Percentiles rank a stretch among this genome's conserved stretches.
Evolutionary conservation across 352 stramenopile genomes (phyloP).

Genomic region (Phytophthora sansomeana): DNA sequence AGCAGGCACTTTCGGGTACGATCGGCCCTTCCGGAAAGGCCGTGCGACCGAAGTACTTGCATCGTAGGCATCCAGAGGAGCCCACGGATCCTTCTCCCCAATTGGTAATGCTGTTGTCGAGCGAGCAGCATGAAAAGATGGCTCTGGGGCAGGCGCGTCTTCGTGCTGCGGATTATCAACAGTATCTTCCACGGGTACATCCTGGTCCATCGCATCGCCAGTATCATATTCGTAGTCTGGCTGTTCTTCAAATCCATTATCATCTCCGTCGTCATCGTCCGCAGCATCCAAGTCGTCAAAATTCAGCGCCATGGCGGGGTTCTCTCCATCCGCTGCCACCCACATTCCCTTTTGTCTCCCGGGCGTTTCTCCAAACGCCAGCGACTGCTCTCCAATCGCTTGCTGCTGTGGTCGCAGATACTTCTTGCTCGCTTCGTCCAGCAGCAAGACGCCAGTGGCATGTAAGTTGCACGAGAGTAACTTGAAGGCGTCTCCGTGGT

Average conservation of each 20-base stretch:
- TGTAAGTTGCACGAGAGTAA: constrained; percentile 83
- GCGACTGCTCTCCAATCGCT: constrained; percentile 13
- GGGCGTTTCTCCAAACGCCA: constrained; percentile 39
- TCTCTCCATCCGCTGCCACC: constrained; percentile 25
- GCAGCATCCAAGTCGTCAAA: constrained; percentile 54
- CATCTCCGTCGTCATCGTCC: constrained; percentile 31
- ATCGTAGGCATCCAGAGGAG: constrained; percentile 79
- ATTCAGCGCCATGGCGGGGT: constrained; percentile 45
- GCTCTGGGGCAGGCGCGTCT: constrained; percentile 1
- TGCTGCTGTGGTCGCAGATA: constrained; percentile 46
- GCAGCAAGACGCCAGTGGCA: constrained; percentile 69
- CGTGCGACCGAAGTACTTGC: constrained; percentile 64
- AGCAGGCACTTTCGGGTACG: constrained; percentile 54
- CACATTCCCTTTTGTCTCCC: constrained; percentile 29
- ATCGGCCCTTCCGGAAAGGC: constrained; percentile 81
- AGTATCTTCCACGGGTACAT: constrained; percentile 25
- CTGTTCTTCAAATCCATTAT: constrained; percentile 40
- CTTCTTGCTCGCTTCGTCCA: constrained; percentile 86
- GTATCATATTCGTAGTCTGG: constrained; percentile 42
- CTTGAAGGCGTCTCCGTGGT: constrained; percentile 89
- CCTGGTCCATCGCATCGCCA: constrained; percentile 31
- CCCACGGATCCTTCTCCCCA: constrained; percentile 71
- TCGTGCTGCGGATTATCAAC: constrained; percentile 15
- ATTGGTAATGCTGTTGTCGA: neutral
- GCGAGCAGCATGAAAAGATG: neutral